Evolutionary conservation across 257 asterid species (phyloP).

Genomic region (Penstemon barbatus): DNA sequence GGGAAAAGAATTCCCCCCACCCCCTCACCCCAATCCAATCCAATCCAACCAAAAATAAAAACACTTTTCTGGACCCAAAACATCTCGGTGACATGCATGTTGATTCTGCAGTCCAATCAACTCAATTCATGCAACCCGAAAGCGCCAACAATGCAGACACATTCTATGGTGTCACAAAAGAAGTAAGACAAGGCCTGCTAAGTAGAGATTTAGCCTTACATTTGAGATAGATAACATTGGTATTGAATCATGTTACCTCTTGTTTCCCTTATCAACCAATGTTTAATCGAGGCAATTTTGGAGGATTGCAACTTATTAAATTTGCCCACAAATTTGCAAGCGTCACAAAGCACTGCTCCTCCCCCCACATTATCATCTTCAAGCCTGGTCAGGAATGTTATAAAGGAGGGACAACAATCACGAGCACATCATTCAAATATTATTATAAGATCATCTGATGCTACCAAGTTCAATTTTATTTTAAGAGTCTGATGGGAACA

Average conservation of each 20-base stretch:
- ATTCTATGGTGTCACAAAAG: background rate
- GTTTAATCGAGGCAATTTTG: slow-evolving; percentile 49
- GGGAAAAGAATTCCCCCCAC: too few relatives aligned
- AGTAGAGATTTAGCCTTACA: slow-evolving; percentile 24
- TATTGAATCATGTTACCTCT: slow-evolving; percentile 25
- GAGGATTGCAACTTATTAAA: slow-evolving; percentile 56
- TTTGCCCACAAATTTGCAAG: slow-evolving; percentile 78
- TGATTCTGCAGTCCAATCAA: slow-evolving; percentile 24
- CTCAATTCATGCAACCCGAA: slow-evolving; percentile 18
- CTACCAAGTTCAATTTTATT: background rate
- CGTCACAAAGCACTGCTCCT: slow-evolving; percentile 52
- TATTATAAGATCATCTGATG: background rate
- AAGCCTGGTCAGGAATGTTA: slow-evolving; percentile 44
- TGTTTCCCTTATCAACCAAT: slow-evolving; percentile 34
- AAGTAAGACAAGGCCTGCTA: slow-evolving; percentile 18
- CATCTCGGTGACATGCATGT: slow-evolving; percentile 24
- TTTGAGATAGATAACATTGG: slow-evolving; percentile 22
- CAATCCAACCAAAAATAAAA: background rate
- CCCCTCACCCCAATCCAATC: background rate
- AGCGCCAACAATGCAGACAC: background rate
- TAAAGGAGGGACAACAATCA: background rate
- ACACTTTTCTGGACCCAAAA: slow-evolving; percentile 10
- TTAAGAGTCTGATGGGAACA: slow-evolving; percentile 16
- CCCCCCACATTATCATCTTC: slow-evolving; percentile 59
- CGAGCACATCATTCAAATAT: slow-evolving; percentile 4